Conservation (phyloP, 2,329 filamentous ascomycete species). For the Ilyonectria sp. region DNA sequence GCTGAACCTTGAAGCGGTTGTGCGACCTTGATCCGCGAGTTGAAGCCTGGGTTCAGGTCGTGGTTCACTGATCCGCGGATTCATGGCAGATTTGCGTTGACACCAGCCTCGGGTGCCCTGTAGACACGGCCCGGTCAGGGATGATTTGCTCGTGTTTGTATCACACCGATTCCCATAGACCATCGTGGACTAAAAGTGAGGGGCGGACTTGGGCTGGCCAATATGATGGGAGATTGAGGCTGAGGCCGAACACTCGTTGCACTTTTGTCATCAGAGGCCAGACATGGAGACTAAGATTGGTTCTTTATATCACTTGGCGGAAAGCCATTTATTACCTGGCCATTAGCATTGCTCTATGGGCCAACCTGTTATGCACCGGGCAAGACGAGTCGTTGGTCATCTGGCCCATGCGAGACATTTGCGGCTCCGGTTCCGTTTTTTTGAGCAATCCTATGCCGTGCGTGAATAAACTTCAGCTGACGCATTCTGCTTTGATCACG, state of each 20-base stretch:
- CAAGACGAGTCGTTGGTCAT: slow-evolving; percentile 8
- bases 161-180: background rate
- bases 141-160: background rate
- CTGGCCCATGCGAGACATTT: background rate
- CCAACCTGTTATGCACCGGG: slow-evolving; percentile 21
- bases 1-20: slow-evolving; percentile 21
- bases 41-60: slow-evolving; percentile 13
- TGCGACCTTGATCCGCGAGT: slow-evolving; percentile 15
- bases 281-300: slow-evolving; percentile 20
- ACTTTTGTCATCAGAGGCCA: background rate
- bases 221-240: background rate
- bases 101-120: background rate
- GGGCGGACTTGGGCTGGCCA: background rate
- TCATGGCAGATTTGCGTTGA: slow-evolving; percentile 10
- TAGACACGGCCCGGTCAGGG: background rate
- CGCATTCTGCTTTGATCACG: background rate
- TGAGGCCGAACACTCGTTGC: slow-evolving; percentile 13
- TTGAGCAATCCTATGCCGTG: background rate
- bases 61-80: slow-evolving; percentile 16
- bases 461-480: background rate
- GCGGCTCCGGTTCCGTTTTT: background rate
- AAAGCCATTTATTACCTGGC: slow-evolving; percentile 4
- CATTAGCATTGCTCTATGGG: slow-evolving; percentile 8
- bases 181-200: background rate
- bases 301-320: slow-evolving; percentile 14